A percentile compares a stretch with the other conserved stretches of the same genome.
Conservation (phyloP, 2,329 filamentous ascomycete genomes). For the Penicillium sp. region DNA sequence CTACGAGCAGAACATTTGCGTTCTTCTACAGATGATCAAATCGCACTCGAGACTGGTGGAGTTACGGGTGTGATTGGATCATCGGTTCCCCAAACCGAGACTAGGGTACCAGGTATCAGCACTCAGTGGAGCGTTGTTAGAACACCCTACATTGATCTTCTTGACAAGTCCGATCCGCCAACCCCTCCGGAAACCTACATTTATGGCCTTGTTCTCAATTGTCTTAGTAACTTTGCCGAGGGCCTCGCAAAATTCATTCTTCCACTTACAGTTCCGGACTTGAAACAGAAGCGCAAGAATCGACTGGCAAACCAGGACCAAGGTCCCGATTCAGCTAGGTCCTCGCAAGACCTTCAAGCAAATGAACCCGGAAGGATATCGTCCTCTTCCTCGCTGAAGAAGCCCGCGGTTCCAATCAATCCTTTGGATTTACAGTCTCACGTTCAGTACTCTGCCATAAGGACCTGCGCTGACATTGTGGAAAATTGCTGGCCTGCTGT, state of each 20-base stretch:
- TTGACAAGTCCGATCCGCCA: constrained; percentile 89
- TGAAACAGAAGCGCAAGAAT: constrained; percentile 54
- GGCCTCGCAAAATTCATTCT: constrained; percentile 91
- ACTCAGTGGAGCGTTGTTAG: constrained; percentile 87
- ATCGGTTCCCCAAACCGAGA: constrained; percentile 67
- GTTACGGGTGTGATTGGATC: constrained; percentile 85
- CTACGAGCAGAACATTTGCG: constrained; percentile 61
- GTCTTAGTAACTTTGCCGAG: constrained; percentile 88
- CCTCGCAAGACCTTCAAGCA: constrained; percentile 35
- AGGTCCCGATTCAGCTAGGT: constrained; percentile 36
- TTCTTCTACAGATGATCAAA: constrained; percentile 72
- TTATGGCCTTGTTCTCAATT: constrained; percentile 85
- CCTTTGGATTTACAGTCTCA: constrained; percentile 77
- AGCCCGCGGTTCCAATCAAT: constrained; percentile 68
- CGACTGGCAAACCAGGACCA: constrained; percentile 42
- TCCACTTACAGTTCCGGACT: constrained; percentile 83
- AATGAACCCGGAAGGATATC: constrained; percentile 33
- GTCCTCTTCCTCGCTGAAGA: constrained; percentile 29
- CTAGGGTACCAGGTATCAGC: constrained; percentile 76
- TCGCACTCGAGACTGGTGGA: constrained; percentile 85
- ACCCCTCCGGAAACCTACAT: constrained; percentile 88
- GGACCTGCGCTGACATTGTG: constrained; percentile 78
- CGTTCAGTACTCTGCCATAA: constrained; percentile 70
- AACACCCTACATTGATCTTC: constrained; percentile 86
- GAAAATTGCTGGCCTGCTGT: constrained; percentile 95